Base-by-base conservation (phyloP, 2,329 filamentous ascomycete genomes). In the Zasmidium cellare region DNA sequence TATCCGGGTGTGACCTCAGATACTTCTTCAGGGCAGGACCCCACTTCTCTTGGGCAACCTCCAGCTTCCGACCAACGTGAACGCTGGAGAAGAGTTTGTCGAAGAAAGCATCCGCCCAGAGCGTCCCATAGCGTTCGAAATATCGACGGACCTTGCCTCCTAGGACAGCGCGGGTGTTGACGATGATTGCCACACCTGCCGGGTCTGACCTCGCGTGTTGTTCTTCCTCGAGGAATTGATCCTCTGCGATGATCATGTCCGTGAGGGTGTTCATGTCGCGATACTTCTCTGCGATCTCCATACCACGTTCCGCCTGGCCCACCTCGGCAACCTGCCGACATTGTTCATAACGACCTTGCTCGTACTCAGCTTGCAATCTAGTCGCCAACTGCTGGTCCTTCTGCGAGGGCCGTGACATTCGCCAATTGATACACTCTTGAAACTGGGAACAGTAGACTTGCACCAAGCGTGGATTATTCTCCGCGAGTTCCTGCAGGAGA, bases 101-200 rank as follows among this genome's bases (percentile, higher is more conserved):
- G 72, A 96, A 97, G 61, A 91, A 89, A 0, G 91, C 89, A 65
- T 87, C 87, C 2, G 88, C 87, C 72, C 89, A 92, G 1, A 79
- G 76, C 61, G 86, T 79, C 16, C 85, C 85, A 64, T 89, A 90
- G 23, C 76, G 79, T n/a, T 81, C 78, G 67, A 92, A 89, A 66
- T 84, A 82, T 6, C 71, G 65, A 24, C 71, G 68, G n/a, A 81
- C 75, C 16, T 74, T 74, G 44, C 74, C 28, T 53, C 80, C 80
- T 35, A 78, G 69, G 38, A 78, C 74, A 75, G 48, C 41, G 16
- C 47, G 55, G 7, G 14, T 18, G 9, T 61, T 79, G 6, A 5
- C 11, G 77, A 11, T 70, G 67, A 55, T 78, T 65, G 41, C 62
- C 25, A 28, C 50, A 14, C 41, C 50, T 28, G 16, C 41, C 16